phyloP scores from a whole-genome alignment of 495 filamentous ascomycete genomes.

The Cercophora newfieldiana region DNA sequence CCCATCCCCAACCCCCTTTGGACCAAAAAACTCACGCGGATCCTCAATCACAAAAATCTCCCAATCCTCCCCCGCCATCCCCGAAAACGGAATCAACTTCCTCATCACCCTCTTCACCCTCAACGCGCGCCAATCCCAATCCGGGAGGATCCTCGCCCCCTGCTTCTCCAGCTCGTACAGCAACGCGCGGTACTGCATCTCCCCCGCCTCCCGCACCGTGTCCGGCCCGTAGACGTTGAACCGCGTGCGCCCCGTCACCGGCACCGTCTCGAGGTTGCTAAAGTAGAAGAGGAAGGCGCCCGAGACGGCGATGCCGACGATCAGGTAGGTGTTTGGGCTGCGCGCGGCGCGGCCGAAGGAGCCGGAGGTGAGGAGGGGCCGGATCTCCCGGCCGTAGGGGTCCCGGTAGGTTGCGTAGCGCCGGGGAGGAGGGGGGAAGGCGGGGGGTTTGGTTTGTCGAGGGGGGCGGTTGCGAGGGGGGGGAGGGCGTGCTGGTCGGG shows the following conservation, averaged over 20 bases:
- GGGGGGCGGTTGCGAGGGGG: neutral
- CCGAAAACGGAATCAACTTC: slow-evolving; percentile 67
- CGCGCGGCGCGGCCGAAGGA: slow-evolving; percentile 25
- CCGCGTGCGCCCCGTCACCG: slow-evolving; percentile 73
- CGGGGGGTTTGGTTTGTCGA: neutral
- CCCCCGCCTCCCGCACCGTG: slow-evolving; percentile 55
- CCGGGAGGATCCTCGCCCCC: slow-evolving; percentile 39
- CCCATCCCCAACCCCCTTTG: neutral
- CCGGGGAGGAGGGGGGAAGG: neutral
- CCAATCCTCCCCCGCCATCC: slow-evolving; percentile 65
- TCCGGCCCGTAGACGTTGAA: slow-evolving; percentile 72
- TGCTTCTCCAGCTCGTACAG: slow-evolving; percentile 44
- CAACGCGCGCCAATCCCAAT: slow-evolving; percentile 39
- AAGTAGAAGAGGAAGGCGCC: slow-evolving; percentile 61
- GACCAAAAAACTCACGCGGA: slow-evolving; percentile 27
- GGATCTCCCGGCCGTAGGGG: slow-evolving; percentile 35
- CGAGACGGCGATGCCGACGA: slow-evolving; percentile 35
- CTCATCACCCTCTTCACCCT: slow-evolving; percentile 69
- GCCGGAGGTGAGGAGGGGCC: slow-evolving; percentile 40
- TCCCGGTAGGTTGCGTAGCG: slow-evolving; percentile 15
- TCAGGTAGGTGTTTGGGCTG: slow-evolving; percentile 34
- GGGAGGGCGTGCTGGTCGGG: neutral
- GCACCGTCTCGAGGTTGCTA: slow-evolving; percentile 74
- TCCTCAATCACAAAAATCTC: slow-evolving; percentile 84
- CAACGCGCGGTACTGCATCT: slow-evolving; percentile 52